Conservation (phyloP, 257 asterid species). For the Solanum stenotomum region DNA sequence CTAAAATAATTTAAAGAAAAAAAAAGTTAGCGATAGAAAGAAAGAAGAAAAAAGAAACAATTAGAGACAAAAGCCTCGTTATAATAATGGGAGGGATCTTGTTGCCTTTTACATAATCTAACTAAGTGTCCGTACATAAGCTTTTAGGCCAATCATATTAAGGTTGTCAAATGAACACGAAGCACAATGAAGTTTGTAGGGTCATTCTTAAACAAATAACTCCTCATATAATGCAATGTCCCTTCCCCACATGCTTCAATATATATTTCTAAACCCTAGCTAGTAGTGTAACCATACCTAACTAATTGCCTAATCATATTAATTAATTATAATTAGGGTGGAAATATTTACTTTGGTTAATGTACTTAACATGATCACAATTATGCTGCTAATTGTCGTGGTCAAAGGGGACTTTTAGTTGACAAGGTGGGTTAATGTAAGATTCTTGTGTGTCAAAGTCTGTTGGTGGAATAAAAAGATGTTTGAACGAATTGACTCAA, state of each 20-base stretch:
- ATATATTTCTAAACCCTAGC: neutral
- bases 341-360: neutral
- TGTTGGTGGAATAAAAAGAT: constrained; percentile 18
- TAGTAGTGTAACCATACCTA: neutral
- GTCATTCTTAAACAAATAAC: constrained; percentile 19
- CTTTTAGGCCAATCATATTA: constrained; percentile 46
- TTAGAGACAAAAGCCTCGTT: constrained; percentile 38
- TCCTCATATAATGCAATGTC: constrained; percentile 24
- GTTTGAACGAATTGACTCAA: constrained; percentile 25
- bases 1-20: neutral
- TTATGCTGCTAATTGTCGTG: neutral
- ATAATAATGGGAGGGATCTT: constrained; percentile 41
- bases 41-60: constrained; percentile 3
- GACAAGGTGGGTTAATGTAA: constrained; percentile 9
- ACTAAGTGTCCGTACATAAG: constrained; percentile 25
- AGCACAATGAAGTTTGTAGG: constrained; percentile 46
- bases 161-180: constrained; percentile 23
- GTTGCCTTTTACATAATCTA: constrained; percentile 31
- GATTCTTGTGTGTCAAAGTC: constrained; percentile 10
- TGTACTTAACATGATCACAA: constrained; percentile 1
- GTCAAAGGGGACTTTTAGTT: constrained; percentile 15
- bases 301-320: neutral
- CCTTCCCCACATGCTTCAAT: neutral
- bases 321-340: neutral
- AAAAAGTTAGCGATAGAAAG: neutral